Conservation (phyloP, 208 protist species). For the Crithidia sp. region DNA sequence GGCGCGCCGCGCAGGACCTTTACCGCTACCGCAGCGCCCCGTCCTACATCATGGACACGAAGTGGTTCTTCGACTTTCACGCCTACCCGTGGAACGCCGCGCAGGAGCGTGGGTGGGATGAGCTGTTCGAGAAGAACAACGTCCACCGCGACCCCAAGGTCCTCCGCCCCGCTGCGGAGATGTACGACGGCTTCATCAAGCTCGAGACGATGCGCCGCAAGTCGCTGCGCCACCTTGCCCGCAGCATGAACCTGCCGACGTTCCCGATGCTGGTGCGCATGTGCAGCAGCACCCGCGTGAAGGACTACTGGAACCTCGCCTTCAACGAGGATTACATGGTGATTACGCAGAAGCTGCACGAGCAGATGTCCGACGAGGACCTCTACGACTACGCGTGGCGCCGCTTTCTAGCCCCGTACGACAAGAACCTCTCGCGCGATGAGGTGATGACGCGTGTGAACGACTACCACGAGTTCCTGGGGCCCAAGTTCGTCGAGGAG, state of each 20-base stretch:
- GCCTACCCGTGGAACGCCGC: conserved; percentile 75
- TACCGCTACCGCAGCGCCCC: conserved; percentile 91
- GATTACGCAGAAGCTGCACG: conserved; percentile 87
- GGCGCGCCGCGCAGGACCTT: conserved; percentile 87
- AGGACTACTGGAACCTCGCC: conserved; percentile 92
- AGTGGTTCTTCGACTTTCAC: conserved; percentile 92
- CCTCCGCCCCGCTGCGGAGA: conserved; percentile 80
- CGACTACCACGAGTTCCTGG: conserved; percentile 89
- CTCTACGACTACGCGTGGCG: conserved; percentile 92
- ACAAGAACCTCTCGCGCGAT: conserved; percentile 89
- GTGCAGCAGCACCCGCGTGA: conserved; percentile 83
- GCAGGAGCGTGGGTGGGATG: conserved; percentile 90
- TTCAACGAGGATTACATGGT: conserved; percentile 94
- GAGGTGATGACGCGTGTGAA: conserved; percentile 83
- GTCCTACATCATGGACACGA: conserved; percentile 86
- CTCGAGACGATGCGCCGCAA: conserved; percentile 85
- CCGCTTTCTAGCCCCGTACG: conserved; percentile 87
- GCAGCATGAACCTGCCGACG: conserved; percentile 90
- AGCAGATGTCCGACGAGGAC: conserved; percentile 89
- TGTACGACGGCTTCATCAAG: conserved; percentile 91
- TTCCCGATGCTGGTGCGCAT: conserved; percentile 87
- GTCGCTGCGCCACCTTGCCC: conserved; percentile 86
- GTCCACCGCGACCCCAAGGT: conserved; percentile 86
- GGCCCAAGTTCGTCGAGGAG: conserved; percentile 83
- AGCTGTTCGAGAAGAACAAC: conserved; percentile 94